Evolutionary conservation across 2,329 filamentous ascomycete species (phyloP).

Genomic region (Alternaria sp.): DNA sequence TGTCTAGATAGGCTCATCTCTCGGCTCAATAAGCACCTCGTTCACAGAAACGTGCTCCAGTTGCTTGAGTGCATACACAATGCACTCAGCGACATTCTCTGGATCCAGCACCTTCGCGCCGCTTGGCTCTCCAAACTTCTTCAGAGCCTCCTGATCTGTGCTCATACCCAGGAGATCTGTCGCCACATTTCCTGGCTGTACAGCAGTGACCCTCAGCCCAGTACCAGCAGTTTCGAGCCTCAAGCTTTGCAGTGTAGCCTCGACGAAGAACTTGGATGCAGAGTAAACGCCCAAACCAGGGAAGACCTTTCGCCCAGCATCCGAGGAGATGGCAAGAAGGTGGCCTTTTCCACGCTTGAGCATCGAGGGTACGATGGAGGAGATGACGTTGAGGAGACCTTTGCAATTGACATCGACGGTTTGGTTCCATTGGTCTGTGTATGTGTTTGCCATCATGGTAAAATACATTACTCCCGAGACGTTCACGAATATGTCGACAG

Average conservation of each 20-base stretch:
- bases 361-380: slow-evolving; percentile 75
- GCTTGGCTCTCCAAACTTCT: slow-evolving; percentile 78
- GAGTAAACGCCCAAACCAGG: slow-evolving; percentile 83
- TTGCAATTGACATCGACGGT: slow-evolving; percentile 90
- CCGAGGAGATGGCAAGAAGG: slow-evolving; percentile 82
- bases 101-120: slow-evolving; percentile 79
- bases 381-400: slow-evolving; percentile 76
- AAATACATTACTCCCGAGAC: slow-evolving; percentile 90
- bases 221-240: slow-evolving; percentile 78
- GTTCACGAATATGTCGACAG: slow-evolving; percentile 79
- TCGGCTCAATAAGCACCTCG: slow-evolving; percentile 71
- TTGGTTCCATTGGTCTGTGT: slow-evolving; percentile 78
- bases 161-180: slow-evolving; percentile 79
- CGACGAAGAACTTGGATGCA: slow-evolving; percentile 85
- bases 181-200: slow-evolving; percentile 80
- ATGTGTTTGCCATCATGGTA: slow-evolving; percentile 82
- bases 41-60: slow-evolving; percentile 80
- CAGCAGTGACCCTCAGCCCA: slow-evolving; percentile 74
- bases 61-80: slow-evolving; percentile 77
- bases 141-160: slow-evolving; percentile 76
- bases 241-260: slow-evolving; percentile 78
- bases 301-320: slow-evolving; percentile 83
- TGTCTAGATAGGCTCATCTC: slow-evolving; percentile 48
- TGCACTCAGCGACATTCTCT: slow-evolving; percentile 74
- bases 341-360: slow-evolving; percentile 73